Conservation (phyloP, 768 basidiomycete species). For the Filobasidium floriforme region DNA sequence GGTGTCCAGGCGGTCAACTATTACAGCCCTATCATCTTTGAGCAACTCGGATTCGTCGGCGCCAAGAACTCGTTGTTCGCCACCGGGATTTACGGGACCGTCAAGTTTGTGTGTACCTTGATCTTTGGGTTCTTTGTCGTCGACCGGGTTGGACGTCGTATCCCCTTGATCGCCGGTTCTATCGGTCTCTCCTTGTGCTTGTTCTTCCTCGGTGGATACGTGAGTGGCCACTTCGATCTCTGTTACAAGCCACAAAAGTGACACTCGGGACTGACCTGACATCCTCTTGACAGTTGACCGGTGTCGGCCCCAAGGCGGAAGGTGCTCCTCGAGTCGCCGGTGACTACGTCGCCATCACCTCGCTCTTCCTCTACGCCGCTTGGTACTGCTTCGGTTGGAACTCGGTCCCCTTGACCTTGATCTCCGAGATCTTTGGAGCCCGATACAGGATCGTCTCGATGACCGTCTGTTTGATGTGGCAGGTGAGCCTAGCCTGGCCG, state of each 20-base stretch:
- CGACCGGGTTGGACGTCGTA: conserved; percentile 34
- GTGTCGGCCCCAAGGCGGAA: conserved; percentile 22
- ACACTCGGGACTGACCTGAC: not conserved
- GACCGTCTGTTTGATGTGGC: conserved; percentile 26
- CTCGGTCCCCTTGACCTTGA: conserved; percentile 19
- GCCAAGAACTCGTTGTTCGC: conserved; percentile 32
- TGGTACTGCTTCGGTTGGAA: conserved; percentile 24
- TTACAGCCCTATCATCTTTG: conserved; percentile 35
- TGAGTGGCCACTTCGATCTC: conserved; percentile 25
- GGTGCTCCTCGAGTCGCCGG: conserved; percentile 12
- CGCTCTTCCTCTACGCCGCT: conserved; percentile 21
- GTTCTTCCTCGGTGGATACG: conserved; percentile 27
- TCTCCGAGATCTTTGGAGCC: conserved; percentile 28
- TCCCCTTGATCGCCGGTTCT: conserved; percentile 26
- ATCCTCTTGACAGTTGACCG: conserved; percentile 16
- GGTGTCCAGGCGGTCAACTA: conserved; percentile 29
- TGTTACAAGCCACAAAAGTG: not conserved
- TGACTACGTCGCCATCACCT: conserved; percentile 18
- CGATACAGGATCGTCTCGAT: conserved; percentile 24
- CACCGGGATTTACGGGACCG: conserved; percentile 34
- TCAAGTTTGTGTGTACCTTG: conserved; percentile 28
- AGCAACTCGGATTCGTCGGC: conserved; percentile 29
- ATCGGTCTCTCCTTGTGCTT: conserved; percentile 27
- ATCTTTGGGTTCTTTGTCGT: conserved; percentile 30
- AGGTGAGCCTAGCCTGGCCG: not conserved